phyloP scores from a whole-genome alignment of 1,139 yeast species.

The Yamadazyma triangularis region DNA sequence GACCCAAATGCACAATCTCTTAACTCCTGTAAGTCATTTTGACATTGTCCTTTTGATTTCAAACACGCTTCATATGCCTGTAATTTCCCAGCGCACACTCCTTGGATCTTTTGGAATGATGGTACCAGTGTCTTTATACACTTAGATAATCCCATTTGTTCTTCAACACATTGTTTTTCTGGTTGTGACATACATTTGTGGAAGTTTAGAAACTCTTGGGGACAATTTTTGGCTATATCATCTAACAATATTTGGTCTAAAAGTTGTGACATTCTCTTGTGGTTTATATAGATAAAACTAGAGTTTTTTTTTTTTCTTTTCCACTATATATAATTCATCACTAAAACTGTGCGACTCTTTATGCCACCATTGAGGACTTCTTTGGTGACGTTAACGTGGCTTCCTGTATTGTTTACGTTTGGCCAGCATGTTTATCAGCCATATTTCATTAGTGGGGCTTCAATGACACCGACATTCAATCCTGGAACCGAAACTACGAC shows the following conservation, averaged over 20 bases:
- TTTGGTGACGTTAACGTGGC: constrained; percentile 50
- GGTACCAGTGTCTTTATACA: constrained; percentile 63
- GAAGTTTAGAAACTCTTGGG: constrained; percentile 57
- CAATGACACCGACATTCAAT: constrained; percentile 89
- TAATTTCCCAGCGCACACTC: constrained; percentile 51
- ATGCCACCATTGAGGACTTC: constrained; percentile 22
- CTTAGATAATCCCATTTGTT: constrained; percentile 48
- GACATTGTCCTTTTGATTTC: constrained; percentile 34
- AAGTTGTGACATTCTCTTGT: constrained; percentile 3
- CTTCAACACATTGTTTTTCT: constrained; percentile 41
- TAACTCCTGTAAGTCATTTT: constrained; percentile 23
- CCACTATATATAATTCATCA: too few relatives aligned
- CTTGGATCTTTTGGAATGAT: constrained; percentile 58
- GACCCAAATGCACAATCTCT: constrained; percentile 36
- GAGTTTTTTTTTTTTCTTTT: too few relatives aligned
- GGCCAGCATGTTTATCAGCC: constrained; percentile 71
- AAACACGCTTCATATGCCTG: constrained; percentile 61
- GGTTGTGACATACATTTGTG: constrained; percentile 56
- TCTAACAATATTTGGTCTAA: constrained; percentile 31
- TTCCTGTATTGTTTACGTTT: constrained; percentile 71
- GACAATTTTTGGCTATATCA: constrained; percentile 59
- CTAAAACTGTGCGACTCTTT: too few relatives aligned
- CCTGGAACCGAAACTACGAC: constrained; percentile 50
- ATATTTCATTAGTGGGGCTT: constrained; percentile 73
- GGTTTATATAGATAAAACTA: too few relatives aligned